These are phyloP conservation scores for Alternaria sp. DNA, from an alignment of 2,329 filamentous ascomycete species.

Conservation along the genomic window DNA sequence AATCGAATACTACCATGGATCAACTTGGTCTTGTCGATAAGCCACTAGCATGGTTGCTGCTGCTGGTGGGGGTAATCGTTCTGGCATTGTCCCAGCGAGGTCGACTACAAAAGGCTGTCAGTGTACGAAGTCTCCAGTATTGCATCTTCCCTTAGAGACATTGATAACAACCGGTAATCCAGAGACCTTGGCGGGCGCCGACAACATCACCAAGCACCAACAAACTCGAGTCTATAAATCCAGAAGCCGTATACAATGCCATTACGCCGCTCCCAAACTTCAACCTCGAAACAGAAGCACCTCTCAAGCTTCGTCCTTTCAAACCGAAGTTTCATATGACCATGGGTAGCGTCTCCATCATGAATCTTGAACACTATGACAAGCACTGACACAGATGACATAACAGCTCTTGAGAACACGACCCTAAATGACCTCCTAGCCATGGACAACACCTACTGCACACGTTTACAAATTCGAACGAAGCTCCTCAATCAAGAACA, in stretches of 20 bases:
- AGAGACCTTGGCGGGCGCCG: background rate
- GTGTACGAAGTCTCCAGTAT: background rate
- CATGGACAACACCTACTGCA: slow-evolving; percentile 66
- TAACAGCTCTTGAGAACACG: slow-evolving; percentile 60
- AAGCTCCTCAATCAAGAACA: slow-evolving; percentile 54
- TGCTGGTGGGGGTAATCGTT: background rate
- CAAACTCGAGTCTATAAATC: slow-evolving; percentile 1
- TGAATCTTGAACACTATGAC: background rate
- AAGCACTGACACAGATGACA: background rate
- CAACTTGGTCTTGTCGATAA: background rate
- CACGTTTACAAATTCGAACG: slow-evolving; percentile 59
- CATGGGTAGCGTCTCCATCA: slow-evolving; percentile 59
- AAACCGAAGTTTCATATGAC: slow-evolving; percentile 68
- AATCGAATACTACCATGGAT: background rate
- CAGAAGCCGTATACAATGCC: slow-evolving; percentile 45
- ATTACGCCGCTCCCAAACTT: slow-evolving; percentile 59
- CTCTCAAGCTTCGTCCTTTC: slow-evolving; percentile 63
- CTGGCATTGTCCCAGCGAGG: background rate
- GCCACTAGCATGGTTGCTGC: background rate
- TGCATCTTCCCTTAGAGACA: background rate
- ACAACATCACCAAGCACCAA: background rate
- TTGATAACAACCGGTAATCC: background rate
- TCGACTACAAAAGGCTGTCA: background rate
- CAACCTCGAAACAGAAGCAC: slow-evolving; percentile 59
- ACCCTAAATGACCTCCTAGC: slow-evolving; percentile 61